Base-by-base conservation (phyloP, 2,329 filamentous ascomycete species). In the Arthrinium puccinioides region DNA sequence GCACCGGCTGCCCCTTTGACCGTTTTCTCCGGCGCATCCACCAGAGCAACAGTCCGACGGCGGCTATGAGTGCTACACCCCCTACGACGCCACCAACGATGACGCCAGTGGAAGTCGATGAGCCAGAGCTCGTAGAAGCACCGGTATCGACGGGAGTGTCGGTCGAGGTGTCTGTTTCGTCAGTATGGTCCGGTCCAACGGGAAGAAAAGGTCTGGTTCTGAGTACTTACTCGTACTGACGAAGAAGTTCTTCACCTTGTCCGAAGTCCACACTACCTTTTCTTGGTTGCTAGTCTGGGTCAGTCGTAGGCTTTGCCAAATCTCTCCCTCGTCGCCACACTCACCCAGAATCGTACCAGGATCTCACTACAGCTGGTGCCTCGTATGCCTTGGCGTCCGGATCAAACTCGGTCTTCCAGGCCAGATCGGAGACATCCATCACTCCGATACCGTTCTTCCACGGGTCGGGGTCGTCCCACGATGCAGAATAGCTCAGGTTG, bases 261-360 rank as follows among this genome's bases (percentile, higher is more conserved):
- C 21, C 3, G 27, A 31, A n/a, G 15, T n/a, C 36, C 36, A 38
- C 4, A 2, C 7, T 4, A 38, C 28, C 13, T n/a, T 23, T 9
- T 38, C 36, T 24, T 32, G 36, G n/a, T 24, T 24, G 11, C 36
- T 38, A 6, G 16, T 4, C 9, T 5, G 8, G 11, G 11, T 5
- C 15, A 13, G n/a, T 24, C 8, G 28, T 23, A 4, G 26, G 13
- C 9, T 11, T 8, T 19, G 1, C 14, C 15, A 9, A 9, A 5
- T 13, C 25, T 21, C 25, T 4, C 9, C 3, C 2, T 16, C 11
- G 2, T 10, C 11, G 24, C 1, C 4, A 15, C 2, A 30, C 34
- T 3, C 38, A 41, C 39, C 39, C 39, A n/a, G 28, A 29, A n/a
- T 29, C 34, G 11, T 41, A 41, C 39, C 39, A 41, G 5, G 27